Percentiles rank a stretch among this genome's conserved stretches.
Evolutionary conservation across 2,329 filamentous ascomycete species (phyloP).

Genomic region (Verticillium nubilum): DNA sequence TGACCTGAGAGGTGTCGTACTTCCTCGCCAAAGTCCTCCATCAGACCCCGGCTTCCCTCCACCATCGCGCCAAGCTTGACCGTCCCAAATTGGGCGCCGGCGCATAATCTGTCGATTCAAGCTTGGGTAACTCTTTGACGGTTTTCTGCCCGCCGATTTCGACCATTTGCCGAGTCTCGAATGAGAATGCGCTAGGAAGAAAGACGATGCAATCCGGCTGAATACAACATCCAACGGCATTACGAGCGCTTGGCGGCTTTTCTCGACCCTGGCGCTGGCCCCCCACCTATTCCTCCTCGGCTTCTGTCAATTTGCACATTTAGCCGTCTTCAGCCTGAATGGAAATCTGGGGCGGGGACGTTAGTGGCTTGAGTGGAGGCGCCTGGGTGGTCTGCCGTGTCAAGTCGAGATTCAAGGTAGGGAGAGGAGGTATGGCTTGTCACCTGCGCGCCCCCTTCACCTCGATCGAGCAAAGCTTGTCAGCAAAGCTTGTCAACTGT

Average conservation of each 20-base stretch:
- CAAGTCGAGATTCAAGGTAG: not conserved
- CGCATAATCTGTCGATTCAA: not conserved
- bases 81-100: not conserved
- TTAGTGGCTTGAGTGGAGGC: not conserved
- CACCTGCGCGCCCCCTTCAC: not conserved
- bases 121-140: not conserved
- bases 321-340: not conserved
- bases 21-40: not conserved
- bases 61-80: not conserved
- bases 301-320: not conserved
- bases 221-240: not conserved
- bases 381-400: not conserved
- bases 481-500: no score
- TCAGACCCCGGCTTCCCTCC: not conserved
- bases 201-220: not conserved
- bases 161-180: not conserved
- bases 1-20: not conserved
- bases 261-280: not conserved
- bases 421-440: not conserved
- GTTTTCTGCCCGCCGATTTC: not conserved
- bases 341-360: not conserved
- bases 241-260: not conserved
- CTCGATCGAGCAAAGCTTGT: not conserved
- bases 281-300: not conserved
- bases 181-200: not conserved